Evolutionary conservation across 2,329 filamentous ascomycete genomes (phyloP), one percentile per base, ranked within the genome.

Genomic region (Orbilia javanica): DNA sequence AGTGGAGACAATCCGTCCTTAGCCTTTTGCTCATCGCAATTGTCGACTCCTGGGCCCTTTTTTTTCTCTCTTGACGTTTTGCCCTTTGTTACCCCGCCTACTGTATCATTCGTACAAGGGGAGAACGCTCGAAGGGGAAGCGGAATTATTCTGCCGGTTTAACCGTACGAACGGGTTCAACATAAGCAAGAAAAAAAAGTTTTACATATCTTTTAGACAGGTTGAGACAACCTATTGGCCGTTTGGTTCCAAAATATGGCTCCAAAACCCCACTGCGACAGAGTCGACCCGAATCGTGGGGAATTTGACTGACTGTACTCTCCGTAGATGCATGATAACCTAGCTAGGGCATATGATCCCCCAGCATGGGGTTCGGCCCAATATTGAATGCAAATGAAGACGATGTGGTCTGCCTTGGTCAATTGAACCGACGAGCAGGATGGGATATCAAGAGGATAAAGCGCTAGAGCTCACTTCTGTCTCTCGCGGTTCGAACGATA

Each of bases 61-160:
- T 60, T 27, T 36, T 42, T n/a, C n/a, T n/a, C n/a, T n/a, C n/a
- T n/a, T n/a, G n/a, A n/a, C n/a, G n/a, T n/a, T 18, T 31, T 31
- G 22, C 27, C 27, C 44, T 52, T 27, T 39, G 53, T 63, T 71
- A 71, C 67, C 67, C 67, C 67, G 67, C 67, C 42, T 71, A 57
- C 44, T 31, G 67, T 71, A 64, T 71, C 67, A 71, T 25, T 52
- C 50, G 36, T 42, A 66, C 73, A 48, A 57, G 73, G 72, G 66
- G 70, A 60, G 52, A 11, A 77, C 48, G 50, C 55, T 52, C 18
- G 53, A 70, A 69, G 50, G 65, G 64, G 72, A 76, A 75, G 48
- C 57, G 65, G 72, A 76, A 29, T 31, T 66, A 62, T 66, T 67
- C 65, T 71, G 39, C 66, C 73, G 66, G 42, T 70, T 77, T 77